A percentile compares a stretch with the other conserved stretches of the same genome.
Evolutionary conservation across 805 yeast genomes (phyloP).

Genomic region (Vanderwaltozyma yarrowii): DNA sequence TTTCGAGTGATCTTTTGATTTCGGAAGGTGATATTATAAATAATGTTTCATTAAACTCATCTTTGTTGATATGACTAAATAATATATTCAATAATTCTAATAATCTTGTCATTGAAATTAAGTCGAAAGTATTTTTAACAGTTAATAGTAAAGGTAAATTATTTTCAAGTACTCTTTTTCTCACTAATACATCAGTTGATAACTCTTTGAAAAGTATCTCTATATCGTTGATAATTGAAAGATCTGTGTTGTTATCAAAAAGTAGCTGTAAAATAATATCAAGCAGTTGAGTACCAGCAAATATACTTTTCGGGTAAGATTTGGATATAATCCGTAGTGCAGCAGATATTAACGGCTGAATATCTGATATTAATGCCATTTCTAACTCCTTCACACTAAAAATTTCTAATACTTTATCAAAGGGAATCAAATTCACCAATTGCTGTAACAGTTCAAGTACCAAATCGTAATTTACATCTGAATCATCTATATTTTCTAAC

Average conservation of each 20-base stretch:
- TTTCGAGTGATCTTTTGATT: conserved; percentile 6
- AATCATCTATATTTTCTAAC: conserved; percentile 1
- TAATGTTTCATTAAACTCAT: conserved; percentile 13
- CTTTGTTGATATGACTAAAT: conserved; percentile 6
- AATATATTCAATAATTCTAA: conserved; percentile 13
- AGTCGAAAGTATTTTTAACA: conserved; percentile 9
- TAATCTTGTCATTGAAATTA: conserved; percentile 15
- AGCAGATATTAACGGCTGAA: conserved; percentile 11
- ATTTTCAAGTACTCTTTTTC: conserved; percentile 15
- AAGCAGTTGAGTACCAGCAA: conserved; percentile 13
- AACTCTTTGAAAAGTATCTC: conserved; percentile 14
- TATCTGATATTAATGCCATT: conserved; percentile 14
- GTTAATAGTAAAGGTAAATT: conserved; percentile 11
- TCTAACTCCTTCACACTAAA: conserved; percentile 17
- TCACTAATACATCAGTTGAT: conserved; percentile 14
- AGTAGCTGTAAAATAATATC: conserved; percentile 15
- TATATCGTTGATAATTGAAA: conserved; percentile 17
- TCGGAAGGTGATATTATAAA: conserved; percentile 12
- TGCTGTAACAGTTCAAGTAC: conserved; percentile 14
- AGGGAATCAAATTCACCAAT: conserved; percentile 12
- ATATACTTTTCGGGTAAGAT: conserved; percentile 21
- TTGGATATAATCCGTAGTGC: conserved; percentile 21
- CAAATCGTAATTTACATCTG: conserved; percentile 14
- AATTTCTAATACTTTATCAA: conserved; percentile 16
- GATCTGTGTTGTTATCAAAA: conserved; percentile 15